Conservation (phyloP, 345 rosid genomes). For the Hirschfeldia incana region DNA sequence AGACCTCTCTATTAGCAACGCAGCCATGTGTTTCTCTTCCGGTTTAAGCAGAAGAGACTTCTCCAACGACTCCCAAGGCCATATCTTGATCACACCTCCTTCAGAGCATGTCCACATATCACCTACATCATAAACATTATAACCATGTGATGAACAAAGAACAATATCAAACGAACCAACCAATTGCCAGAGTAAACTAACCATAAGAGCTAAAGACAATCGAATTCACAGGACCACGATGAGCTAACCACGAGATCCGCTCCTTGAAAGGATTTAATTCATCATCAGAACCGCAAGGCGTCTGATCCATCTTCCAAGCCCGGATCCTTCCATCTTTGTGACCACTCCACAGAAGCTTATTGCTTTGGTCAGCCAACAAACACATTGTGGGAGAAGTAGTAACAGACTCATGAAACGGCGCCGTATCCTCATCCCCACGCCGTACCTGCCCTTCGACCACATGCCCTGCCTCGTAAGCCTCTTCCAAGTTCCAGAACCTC, state of each 20-base stretch:
- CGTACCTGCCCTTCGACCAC: conserved; percentile 50
- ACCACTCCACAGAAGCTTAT: conserved; percentile 73
- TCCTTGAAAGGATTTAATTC: conserved; percentile 59
- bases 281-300: conserved; percentile 21
- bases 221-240: conserved; percentile 69
- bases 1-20: conserved; percentile 77
- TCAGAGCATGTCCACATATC: conserved; percentile 88
- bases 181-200: conserved; percentile 28
- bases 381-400: conserved; percentile 64
- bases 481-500: conserved; percentile 64
- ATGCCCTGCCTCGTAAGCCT: conserved; percentile 53
- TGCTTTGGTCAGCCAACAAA: conserved; percentile 61
- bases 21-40: conserved; percentile 89
- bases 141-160: not conserved
- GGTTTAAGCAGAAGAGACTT: conserved; percentile 68
- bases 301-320: conserved; percentile 77
- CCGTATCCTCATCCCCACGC: conserved; percentile 86
- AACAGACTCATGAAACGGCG: conserved; percentile 75
- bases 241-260: conserved; percentile 85
- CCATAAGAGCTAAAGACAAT: conserved; percentile 71
- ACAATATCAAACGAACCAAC: not conserved
- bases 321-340: conserved; percentile 86
- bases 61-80: conserved; percentile 90
- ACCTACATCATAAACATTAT: conserved; percentile 45
- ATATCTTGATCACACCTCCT: conserved; percentile 68